A percentile compares a stretch with the other conserved stretches of the same genome.
Evolutionary conservation across 2,329 filamentous ascomycete genomes (phyloP).

Genomic region (Epichloe gansuensis): DNA sequence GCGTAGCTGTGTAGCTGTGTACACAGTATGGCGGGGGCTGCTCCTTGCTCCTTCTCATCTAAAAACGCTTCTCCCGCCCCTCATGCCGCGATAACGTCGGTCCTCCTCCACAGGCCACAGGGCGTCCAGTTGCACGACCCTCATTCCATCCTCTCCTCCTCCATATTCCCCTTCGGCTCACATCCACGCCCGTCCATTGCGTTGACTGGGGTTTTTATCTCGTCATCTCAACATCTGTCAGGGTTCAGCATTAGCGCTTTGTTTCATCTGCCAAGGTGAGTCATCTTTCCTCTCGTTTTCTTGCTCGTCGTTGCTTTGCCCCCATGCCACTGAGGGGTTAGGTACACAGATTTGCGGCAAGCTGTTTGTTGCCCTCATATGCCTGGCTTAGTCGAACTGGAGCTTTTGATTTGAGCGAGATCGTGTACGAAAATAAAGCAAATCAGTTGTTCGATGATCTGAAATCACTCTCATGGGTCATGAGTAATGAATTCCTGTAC

Average conservation of each 20-base stretch:
- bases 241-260: no score
- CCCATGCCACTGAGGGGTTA: neutral
- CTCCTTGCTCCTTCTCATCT: no score
- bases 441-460: neutral
- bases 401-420: neutral
- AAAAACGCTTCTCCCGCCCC: no score
- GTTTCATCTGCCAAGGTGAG: neutral
- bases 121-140: slow-evolving; percentile 1
- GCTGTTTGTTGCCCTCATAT: neutral
- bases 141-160: neutral
- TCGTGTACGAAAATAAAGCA: neutral
- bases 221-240: neutral
- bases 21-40: no score
- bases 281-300: neutral
- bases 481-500: neutral
- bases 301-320: neutral
- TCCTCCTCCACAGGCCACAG: neutral
- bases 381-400: neutral
- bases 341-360: neutral
- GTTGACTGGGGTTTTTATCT: neutral
- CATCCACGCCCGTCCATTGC: neutral
- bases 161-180: neutral
- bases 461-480: neutral
- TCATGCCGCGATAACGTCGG: no score
- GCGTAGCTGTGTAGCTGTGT: no score